These are phyloP conservation scores for Durusdinium trenchii DNA, from an alignment of 73 alveolate species.

Conservation along the genomic window DNA sequence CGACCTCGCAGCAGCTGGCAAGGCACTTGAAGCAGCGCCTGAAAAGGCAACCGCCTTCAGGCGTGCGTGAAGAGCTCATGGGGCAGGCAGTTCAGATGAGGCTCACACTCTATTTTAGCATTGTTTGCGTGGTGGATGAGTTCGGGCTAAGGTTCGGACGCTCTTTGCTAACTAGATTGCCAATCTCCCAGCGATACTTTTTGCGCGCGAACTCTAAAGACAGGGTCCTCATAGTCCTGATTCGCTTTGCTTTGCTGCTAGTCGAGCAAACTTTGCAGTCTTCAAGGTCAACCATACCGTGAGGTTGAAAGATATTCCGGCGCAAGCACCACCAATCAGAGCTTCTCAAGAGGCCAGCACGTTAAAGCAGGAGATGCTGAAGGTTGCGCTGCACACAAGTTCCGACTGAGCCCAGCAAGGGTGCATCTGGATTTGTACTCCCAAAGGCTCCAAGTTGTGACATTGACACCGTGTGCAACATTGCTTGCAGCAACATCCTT, in stretches of 20 bases:
- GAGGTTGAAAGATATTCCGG: slow-evolving; percentile 48
- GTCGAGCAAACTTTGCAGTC: not conserved
- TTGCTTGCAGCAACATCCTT: too few relatives aligned
- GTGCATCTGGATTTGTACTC: too few relatives aligned
- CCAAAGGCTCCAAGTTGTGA: too few relatives aligned
- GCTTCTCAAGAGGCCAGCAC: slow-evolving; percentile 47
- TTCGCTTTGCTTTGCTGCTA: not conserved
- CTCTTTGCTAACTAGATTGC: slow-evolving; percentile 6
- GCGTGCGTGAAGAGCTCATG: not conserved
- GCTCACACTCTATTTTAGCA: not conserved
- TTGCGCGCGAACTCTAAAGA: not conserved
- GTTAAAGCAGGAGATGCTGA: too few relatives aligned
- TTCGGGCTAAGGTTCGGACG: slow-evolving; percentile 39
- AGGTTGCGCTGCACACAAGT: too few relatives aligned
- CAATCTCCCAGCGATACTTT: not conserved
- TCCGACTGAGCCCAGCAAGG: too few relatives aligned
- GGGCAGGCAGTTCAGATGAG: not conserved
- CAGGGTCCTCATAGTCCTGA: not conserved
- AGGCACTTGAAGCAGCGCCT: not conserved
- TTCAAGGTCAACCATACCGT: not conserved
- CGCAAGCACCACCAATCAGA: slow-evolving; percentile 36
- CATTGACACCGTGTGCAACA: too few relatives aligned
- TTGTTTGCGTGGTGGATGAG: not conserved
- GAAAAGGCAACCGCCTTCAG: slow-evolving; percentile 13
- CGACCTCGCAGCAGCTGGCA: too few relatives aligned